phyloP scores from a whole-genome alignment of 352 stramenopile species.

The Hyaloperonospora brassicae region DNA sequence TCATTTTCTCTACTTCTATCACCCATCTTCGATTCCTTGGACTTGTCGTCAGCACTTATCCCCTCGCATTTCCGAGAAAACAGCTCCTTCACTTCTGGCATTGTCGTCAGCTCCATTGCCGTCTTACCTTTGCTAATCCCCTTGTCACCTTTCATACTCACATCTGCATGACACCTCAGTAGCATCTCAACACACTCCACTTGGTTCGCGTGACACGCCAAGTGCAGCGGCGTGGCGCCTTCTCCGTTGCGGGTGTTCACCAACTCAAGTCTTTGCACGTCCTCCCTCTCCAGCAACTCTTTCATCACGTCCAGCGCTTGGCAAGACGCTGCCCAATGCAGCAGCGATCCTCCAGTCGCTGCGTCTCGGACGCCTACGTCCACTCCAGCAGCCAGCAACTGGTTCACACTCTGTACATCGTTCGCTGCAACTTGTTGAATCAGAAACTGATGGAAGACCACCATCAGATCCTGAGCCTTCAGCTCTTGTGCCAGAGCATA shows the following conservation, averaged over 20 bases:
- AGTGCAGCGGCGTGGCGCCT: slow-evolving; percentile 67
- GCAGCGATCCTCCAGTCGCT: slow-evolving; percentile 45
- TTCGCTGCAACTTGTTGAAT: slow-evolving; percentile 77
- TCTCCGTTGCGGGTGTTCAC: slow-evolving; percentile 56
- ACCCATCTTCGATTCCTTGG: background rate
- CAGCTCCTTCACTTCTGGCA: slow-evolving; percentile 35
- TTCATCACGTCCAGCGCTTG: slow-evolving; percentile 47
- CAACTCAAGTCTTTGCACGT: slow-evolving; percentile 30
- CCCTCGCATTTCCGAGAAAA: slow-evolving; percentile 14
- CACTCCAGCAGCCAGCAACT: slow-evolving; percentile 57
- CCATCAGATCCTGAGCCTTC: slow-evolving; percentile 49
- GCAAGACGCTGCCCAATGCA: slow-evolving; percentile 78
- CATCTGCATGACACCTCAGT: slow-evolving; percentile 36
- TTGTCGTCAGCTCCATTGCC: slow-evolving; percentile 45
- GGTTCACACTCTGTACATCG: slow-evolving; percentile 41
- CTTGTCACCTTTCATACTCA: slow-evolving; percentile 33
- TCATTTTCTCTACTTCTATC: slow-evolving; percentile 1
- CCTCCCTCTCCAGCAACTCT: slow-evolving; percentile 34
- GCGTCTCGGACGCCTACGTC: slow-evolving; percentile 46
- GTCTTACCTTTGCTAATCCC: slow-evolving; percentile 51
- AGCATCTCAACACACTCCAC: slow-evolving; percentile 50
- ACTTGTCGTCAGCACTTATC: background rate
- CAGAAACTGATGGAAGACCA: slow-evolving; percentile 83
- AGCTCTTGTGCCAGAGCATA: slow-evolving; percentile 61
- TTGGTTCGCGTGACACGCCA: slow-evolving; percentile 52